Base-by-base conservation (phyloP, 2,329 filamentous ascomycete species). In the Sphaerulina vaccinii region DNA sequence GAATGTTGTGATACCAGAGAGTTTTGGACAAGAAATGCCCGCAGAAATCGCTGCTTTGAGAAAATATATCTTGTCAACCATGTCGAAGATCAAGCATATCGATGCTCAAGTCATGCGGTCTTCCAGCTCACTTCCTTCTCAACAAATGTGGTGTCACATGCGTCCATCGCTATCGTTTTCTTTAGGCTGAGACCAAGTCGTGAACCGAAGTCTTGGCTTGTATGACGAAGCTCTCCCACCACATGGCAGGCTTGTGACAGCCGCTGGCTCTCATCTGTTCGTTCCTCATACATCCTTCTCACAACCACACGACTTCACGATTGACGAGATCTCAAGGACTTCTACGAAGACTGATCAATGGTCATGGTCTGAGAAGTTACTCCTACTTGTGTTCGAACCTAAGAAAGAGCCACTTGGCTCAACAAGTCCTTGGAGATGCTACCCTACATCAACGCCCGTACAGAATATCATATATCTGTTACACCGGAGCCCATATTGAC, bases 361-460 rank as follows among this genome's bases (percentile, higher is more conserved):
- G 27, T 32, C 5, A 32, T 32, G 27, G 6, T 32, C 2, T 32
- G 27, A 32, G 27, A 32, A 2, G 27, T 13, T 6, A 13, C n/a
- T 13, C 27, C 2, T 32, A 32, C 11, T 32, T 32, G 10, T 32
- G 27, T 36, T 27, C 27, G 3, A 49, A 7, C 16, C 16, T 22
- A 41, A 33, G 4, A 48, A 39, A 5, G 49, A 36, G 49, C 49
- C 43, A 49, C 16, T 46, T 22, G 49, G 50, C 50, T 42, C 38
- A 36, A 10, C 13, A 35, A 27, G 41, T 38, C 37, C 32, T 45
- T 23, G 32, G 58, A 27, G 44, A 86, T 87, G 84, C 69, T 86
- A 57, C 82, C 84, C 49, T 84, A 80, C 63, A 82, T 86, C 66
- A 78, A 86, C 65, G 68, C 72, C 57, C 77, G 83, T 85, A 74